Base-by-base conservation (phyloP, 2,329 filamentous ascomycete species). In the Magnaporthiopsis rhizophila region DNA sequence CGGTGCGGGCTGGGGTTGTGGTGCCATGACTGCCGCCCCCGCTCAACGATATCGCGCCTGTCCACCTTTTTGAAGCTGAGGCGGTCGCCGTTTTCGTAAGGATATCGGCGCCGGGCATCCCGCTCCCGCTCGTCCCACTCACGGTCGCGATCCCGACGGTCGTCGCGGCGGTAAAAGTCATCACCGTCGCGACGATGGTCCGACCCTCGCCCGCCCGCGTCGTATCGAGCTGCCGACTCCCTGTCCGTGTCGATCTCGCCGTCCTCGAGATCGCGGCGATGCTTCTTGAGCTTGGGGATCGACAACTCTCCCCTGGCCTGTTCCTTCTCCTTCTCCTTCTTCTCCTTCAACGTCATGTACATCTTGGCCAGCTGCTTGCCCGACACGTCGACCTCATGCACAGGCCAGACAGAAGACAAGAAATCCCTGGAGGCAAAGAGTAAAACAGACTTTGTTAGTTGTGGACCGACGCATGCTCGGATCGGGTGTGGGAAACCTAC, bases 341-440 rank as follows among this genome's bases (percentile, higher is more conserved):
- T 74, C 45, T 73, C 71, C 30, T 70, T 65, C 28, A 77, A 71
- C 8, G 73, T 71, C 36, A 72, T 69, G 67, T 74, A 77, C 74
- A 77, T 77, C 56, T 69, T 70, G 53, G 75, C 73, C 26, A 77
- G 71, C 62, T 74, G 71, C 67, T 71, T 70, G 26, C 75, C 75
- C 0, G 74, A 73, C 8, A 77, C 74, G 21, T 72, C 74, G 36
- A 75, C 72, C 7, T 77, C 73, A 32, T 74, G 73, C 30, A 77
- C 70, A 13, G 75, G 75, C 75, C 75, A 77, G 63, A 77, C 76
- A 9, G 74, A 76, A 5, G 74, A 76, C 63, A 77, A 64, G 64
- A 77, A 76, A 63, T 75, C 74, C 75, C 74, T 76, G 56, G 7
- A 26, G 28, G 6, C 6, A 7, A 30, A 30, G 11, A 32, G 53